Evolutionary conservation across 805 yeast genomes (phyloP).

Genomic region (Candida arabinofermentans): DNA sequence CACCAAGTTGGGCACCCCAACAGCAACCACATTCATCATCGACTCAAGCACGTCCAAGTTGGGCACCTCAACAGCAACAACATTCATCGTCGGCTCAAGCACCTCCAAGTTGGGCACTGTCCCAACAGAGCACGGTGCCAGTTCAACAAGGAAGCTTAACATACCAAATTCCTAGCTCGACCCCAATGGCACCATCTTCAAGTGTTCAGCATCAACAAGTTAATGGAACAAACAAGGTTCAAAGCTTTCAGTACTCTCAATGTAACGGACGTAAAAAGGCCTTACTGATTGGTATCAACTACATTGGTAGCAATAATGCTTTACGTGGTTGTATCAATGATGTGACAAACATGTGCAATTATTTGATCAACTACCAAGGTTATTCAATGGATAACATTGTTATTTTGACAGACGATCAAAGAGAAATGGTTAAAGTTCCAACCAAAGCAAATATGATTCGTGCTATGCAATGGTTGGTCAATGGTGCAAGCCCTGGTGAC

Average conservation of each 20-base stretch:
- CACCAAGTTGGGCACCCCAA: neutral
- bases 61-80: neutral
- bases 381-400: slow-evolving; percentile 55
- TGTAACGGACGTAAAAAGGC: slow-evolving; percentile 76
- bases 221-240: slow-evolving; percentile 31
- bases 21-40: neutral
- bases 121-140: neutral
- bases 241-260: slow-evolving; percentile 51
- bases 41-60: neutral
- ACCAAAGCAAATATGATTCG: slow-evolving; percentile 64
- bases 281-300: slow-evolving; percentile 72
- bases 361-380: slow-evolving; percentile 37
- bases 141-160: neutral
- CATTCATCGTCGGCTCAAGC: neutral
- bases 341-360: slow-evolving; percentile 46
- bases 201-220: slow-evolving; percentile 19
- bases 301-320: slow-evolving; percentile 57
- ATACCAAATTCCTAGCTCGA: slow-evolving; percentile 10
- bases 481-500: slow-evolving; percentile 71
- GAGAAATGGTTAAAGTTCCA: slow-evolving; percentile 47
- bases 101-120: neutral
- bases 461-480: slow-evolving; percentile 81
- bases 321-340: slow-evolving; percentile 82
- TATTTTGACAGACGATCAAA: slow-evolving; percentile 54
- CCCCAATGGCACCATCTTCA: slow-evolving; percentile 18